Evolutionary conservation across 768 basidiomycete genomes (phyloP), one percentile per base, ranked within the genome.

Genomic region (Russula compacta): DNA sequence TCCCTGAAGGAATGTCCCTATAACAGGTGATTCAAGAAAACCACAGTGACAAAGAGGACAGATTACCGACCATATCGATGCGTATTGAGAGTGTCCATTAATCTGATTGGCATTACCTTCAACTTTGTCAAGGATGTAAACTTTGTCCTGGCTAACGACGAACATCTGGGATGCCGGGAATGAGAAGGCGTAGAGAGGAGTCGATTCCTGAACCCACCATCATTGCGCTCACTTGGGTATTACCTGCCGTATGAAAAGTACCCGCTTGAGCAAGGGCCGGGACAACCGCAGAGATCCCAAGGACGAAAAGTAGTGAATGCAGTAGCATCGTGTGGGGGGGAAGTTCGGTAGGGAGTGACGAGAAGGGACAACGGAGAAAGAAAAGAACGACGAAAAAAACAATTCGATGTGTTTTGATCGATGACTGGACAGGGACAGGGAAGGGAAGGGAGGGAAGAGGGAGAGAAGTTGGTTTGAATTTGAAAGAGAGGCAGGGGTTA

Each of bases 101-200:
- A 92, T 78, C 66, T 78, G 73, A 4, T 81, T 80, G 3, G 78
- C 77, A 69, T 94, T 93, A 36, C 82, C 83, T 70, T 93, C 90
- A 1, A 85, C 83, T 75, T 97, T 97, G 77, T 97, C 93, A n/a
- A 94, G 75, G 21, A 94, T 87, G 73, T 94, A 95, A 38, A 95
- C 87, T 71, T 84, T 90, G 66, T 90, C 76, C 7, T 80, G 75
- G 64, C 86, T 89, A 36, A 89, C 91, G 54, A 93, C 73, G 71
- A 93, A 91, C 82, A 88, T 83, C 88, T 87, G 69, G 50, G 42
- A 19, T 12, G 57, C 50, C 10, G 29, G 36, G 42, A 12, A n/a
- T 57, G n/a, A 46, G 60, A 39, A 2, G 15, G 32, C 14, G 21
- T 36, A 24, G 6, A n/a, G 35, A 52, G 17, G 14, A 11, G 12